A percentile compares a stretch with the other conserved stretches of the same genome.
These are phyloP conservation scores for Acanthamoeba triangularis DNA, from an alignment of 208 protist species.

Conservation along the genomic window DNA sequence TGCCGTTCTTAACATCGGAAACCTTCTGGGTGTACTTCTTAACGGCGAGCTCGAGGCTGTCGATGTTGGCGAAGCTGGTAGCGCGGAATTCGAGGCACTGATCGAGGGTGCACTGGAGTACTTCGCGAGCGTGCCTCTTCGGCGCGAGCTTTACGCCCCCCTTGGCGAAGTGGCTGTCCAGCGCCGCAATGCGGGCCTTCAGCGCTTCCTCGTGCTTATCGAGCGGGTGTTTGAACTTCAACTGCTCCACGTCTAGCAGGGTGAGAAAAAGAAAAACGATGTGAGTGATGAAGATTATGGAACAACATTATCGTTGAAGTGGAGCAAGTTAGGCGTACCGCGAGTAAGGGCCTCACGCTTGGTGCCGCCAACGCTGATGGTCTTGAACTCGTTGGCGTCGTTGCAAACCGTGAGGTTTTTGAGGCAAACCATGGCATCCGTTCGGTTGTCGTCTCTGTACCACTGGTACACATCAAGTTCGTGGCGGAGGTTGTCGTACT, in stretches of 20 bases:
- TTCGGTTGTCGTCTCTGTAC: conserved; percentile 28
- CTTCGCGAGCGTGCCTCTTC: background rate
- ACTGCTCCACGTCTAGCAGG: background rate
- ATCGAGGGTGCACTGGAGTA: background rate
- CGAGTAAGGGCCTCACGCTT: background rate
- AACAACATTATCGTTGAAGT: no score
- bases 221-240: background rate
- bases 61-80: background rate
- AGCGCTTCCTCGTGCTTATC: background rate
- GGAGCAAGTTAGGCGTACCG: background rate
- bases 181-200: background rate
- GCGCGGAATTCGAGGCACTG: background rate
- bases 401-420: background rate
- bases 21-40: background rate
- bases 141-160: background rate
- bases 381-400: background rate
- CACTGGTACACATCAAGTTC: background rate
- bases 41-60: background rate
- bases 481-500: background rate
- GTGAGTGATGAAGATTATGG: no score
- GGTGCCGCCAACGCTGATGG: background rate
- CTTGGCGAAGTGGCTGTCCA: conserved; percentile 1
- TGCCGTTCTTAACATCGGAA: no score
- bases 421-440: background rate
- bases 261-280: background rate